phyloP scores from a whole-genome alignment of 1,139 yeast species.

The Kurtzmaniella quercitrusa region DNA sequence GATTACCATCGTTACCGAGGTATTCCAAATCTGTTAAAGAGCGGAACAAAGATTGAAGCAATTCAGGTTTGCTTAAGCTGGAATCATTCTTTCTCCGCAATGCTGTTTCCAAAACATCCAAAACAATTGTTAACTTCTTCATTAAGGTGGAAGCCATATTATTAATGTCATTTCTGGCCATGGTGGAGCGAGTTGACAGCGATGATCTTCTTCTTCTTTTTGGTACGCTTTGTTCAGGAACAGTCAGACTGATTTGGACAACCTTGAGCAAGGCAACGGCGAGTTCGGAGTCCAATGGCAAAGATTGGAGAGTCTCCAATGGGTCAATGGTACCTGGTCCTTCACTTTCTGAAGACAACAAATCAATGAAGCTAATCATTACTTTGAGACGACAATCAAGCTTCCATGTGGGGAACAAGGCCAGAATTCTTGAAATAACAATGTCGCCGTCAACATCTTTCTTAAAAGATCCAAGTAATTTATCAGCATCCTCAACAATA shows the following conservation, averaged over 20 bases:
- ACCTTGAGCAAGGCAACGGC: slow-evolving; percentile 48
- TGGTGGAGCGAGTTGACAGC: slow-evolving; percentile 65
- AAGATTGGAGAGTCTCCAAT: slow-evolving; percentile 45
- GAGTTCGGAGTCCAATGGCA: slow-evolving; percentile 43
- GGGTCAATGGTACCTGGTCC: slow-evolving; percentile 46
- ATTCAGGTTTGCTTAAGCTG: slow-evolving; percentile 37
- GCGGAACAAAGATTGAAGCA: slow-evolving; percentile 58
- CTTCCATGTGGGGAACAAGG: slow-evolving; percentile 51
- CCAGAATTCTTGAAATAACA: slow-evolving; percentile 50
- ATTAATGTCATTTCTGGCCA: slow-evolving; percentile 68
- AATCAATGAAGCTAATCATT: slow-evolving; percentile 58
- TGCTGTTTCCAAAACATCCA: slow-evolving; percentile 69
- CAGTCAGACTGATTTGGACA: slow-evolving; percentile 41
- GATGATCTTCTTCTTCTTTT: slow-evolving; percentile 80
- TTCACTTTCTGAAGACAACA: slow-evolving; percentile 37
- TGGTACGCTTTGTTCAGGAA: slow-evolving; percentile 49
- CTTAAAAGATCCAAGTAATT: slow-evolving; percentile 53
- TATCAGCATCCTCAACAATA: slow-evolving; percentile 56
- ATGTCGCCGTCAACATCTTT: slow-evolving; percentile 43
- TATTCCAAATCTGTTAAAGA: slow-evolving; percentile 83
- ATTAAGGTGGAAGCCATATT: slow-evolving; percentile 74
- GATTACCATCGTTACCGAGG: slow-evolving; percentile 83
- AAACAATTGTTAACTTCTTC: slow-evolving; percentile 68
- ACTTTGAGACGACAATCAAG: slow-evolving; percentile 57
- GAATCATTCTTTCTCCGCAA: slow-evolving; percentile 18